Conservation (phyloP, 1,284 basidiomycete genomes). For the Exobasidium cylindrosporum region DNA sequence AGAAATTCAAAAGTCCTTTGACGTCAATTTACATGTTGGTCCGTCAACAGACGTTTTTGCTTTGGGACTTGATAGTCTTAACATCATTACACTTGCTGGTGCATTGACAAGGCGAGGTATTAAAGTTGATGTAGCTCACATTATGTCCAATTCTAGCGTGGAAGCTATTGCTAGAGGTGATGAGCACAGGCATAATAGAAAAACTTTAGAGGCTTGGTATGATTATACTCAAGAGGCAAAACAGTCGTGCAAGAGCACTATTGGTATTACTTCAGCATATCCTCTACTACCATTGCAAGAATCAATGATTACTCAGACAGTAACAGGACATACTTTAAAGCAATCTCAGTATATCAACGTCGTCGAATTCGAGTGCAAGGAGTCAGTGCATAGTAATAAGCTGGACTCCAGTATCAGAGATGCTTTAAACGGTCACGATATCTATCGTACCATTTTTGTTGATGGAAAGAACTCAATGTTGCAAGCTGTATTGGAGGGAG, state of each 20-base stretch:
- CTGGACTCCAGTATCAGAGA: neutral
- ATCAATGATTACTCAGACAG: slow-evolving; percentile 35
- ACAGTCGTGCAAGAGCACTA: neutral
- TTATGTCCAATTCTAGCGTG: slow-evolving; percentile 35
- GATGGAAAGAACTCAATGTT: neutral
- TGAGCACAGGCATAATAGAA: neutral
- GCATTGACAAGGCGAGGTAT: slow-evolving; percentile 28
- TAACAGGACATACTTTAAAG: slow-evolving; percentile 13
- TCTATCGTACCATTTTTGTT: neutral
- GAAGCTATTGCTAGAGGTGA: slow-evolving; percentile 25
- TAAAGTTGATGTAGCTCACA: slow-evolving; percentile 22
- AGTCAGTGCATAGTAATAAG: neutral
- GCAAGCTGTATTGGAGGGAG: neutral
- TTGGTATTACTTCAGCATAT: slow-evolving; percentile 10
- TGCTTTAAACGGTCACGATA: neutral
- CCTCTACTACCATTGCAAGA: slow-evolving; percentile 45
- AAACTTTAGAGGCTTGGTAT: neutral
- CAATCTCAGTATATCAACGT: slow-evolving; percentile 38
- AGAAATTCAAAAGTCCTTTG: slow-evolving; percentile 6
- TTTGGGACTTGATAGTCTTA: slow-evolving; percentile 45
- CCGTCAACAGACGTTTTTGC: slow-evolving; percentile 32
- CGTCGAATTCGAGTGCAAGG: slow-evolving; percentile 14
- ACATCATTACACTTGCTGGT: slow-evolving; percentile 35
- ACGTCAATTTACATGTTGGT: neutral
- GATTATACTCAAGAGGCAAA: neutral